These are phyloP conservation scores for Alternaria sp. DNA, from an alignment of 2,329 filamentous ascomycete genomes.

Conservation along the genomic window DNA sequence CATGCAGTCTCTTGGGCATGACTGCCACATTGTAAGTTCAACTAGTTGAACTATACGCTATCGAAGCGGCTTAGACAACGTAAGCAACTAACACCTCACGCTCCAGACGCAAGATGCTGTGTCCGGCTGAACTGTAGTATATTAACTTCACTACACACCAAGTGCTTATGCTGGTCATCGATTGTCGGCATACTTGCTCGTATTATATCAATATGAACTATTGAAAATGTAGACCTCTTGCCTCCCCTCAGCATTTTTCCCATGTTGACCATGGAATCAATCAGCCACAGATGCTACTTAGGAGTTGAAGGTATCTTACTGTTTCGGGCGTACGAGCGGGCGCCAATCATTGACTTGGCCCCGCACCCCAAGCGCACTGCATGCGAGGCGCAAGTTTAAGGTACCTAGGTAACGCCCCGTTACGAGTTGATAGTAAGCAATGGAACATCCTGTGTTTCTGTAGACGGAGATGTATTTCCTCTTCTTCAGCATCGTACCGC, in stretches of 20 bases:
- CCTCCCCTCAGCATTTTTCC: background rate
- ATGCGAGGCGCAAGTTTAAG: background rate
- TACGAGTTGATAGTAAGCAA: background rate
- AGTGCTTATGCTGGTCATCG: background rate
- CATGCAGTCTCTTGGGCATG: background rate
- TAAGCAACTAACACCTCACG: conserved; percentile 1
- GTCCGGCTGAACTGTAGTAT: conserved; percentile 3
- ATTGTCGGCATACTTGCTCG: background rate
- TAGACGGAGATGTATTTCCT: background rate
- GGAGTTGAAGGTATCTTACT: background rate
- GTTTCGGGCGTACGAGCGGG: no score
- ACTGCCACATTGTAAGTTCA: conserved; percentile 9
- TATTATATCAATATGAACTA: background rate
- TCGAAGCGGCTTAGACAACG: background rate
- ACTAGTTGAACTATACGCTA: background rate
- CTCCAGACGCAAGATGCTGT: background rate
- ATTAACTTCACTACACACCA: conserved; percentile 6
- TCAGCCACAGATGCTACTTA: background rate
- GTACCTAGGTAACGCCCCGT: background rate
- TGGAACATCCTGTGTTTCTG: background rate
- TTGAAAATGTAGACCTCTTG: background rate
- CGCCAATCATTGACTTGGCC: background rate
- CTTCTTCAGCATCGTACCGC: background rate
- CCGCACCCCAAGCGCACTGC: background rate
- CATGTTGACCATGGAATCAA: background rate